A percentile compares a stretch with the other conserved stretches of the same genome.
Conservation (phyloP, 345 rosid species). For the Melastoma malabathricum region DNA sequence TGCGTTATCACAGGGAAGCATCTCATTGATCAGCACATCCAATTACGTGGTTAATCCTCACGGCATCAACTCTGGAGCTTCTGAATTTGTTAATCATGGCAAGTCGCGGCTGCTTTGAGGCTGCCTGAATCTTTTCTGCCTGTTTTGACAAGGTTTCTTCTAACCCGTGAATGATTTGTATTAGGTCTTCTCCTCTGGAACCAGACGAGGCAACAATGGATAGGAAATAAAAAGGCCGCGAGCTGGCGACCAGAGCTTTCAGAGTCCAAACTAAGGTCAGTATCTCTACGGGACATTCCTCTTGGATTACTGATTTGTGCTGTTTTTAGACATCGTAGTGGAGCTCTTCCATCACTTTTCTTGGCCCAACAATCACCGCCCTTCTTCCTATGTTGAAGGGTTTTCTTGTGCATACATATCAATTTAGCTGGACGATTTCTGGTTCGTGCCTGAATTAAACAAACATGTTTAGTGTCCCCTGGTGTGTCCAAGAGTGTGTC, state of each 20-base stretch:
- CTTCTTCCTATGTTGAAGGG: too few relatives aligned
- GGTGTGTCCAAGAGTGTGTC: too few relatives aligned
- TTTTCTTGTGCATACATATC: too few relatives aligned
- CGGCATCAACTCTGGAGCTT: slow-evolving; percentile 20
- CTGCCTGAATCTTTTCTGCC: slow-evolving; percentile 1
- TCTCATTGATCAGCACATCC: slow-evolving; percentile 41
- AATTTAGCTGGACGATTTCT: too few relatives aligned
- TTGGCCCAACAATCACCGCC: too few relatives aligned
- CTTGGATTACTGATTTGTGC: not conserved
- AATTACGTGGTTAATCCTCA: slow-evolving; percentile 35
- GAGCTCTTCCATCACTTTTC: slow-evolving; percentile 3
- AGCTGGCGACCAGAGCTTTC: slow-evolving; percentile 16
- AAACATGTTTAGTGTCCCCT: too few relatives aligned
- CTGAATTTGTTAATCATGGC: slow-evolving; percentile 70
- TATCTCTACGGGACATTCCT: slow-evolving; percentile 3
- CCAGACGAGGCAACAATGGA: slow-evolving; percentile 70
- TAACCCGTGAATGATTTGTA: slow-evolving; percentile 1
- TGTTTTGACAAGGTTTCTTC: not conserved
- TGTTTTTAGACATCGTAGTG: not conserved
- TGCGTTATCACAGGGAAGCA: slow-evolving; percentile 58
- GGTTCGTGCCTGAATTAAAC: too few relatives aligned
- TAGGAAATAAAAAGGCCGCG: slow-evolving; percentile 39
- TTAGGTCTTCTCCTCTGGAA: slow-evolving; percentile 78
- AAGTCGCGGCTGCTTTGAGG: slow-evolving; percentile 10
- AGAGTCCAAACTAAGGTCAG: slow-evolving; percentile 58